phyloP scores from a whole-genome alignment of 75 land plant species.

The Picea glauca region DNA sequence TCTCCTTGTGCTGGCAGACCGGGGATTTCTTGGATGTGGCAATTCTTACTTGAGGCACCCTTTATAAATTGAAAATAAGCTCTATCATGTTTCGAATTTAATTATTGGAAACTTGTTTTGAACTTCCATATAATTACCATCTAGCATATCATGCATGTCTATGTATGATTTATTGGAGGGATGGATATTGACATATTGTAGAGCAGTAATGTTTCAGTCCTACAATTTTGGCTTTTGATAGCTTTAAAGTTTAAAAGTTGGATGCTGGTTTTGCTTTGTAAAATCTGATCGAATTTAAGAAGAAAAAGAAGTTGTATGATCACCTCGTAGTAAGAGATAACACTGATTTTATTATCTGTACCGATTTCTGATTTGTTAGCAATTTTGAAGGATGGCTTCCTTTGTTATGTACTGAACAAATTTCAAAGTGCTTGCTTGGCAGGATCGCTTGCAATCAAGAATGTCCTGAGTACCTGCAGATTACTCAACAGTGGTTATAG shows the following conservation, averaged over 20 bases:
- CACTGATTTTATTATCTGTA: too few relatives aligned
- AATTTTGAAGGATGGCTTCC: too few relatives aligned
- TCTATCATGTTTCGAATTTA: not conserved
- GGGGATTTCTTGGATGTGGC: slow-evolving; percentile 81
- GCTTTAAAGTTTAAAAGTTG: not conserved
- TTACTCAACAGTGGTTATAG: too few relatives aligned
- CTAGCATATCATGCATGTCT: not conserved
- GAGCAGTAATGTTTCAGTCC: not conserved
- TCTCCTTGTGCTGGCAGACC: slow-evolving; percentile 25
- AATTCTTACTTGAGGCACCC: slow-evolving; percentile 17
- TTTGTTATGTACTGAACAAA: too few relatives aligned
- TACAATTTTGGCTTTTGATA: not conserved
- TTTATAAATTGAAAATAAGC: not conserved
- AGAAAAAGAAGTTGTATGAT: not conserved
- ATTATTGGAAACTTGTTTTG: not conserved
- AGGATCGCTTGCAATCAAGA: too few relatives aligned
- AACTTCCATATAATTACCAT: not conserved
- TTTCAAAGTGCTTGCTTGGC: too few relatives aligned
- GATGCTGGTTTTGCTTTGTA: not conserved
- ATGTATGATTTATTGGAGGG: not conserved
- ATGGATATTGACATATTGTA: not conserved
- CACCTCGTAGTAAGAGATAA: too few relatives aligned
- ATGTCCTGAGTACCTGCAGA: too few relatives aligned
- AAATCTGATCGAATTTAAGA: not conserved
- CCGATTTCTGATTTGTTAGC: too few relatives aligned